Base-by-base conservation (phyloP, 2,329 filamentous ascomycete species). In the Microcyclosporella mali region DNA sequence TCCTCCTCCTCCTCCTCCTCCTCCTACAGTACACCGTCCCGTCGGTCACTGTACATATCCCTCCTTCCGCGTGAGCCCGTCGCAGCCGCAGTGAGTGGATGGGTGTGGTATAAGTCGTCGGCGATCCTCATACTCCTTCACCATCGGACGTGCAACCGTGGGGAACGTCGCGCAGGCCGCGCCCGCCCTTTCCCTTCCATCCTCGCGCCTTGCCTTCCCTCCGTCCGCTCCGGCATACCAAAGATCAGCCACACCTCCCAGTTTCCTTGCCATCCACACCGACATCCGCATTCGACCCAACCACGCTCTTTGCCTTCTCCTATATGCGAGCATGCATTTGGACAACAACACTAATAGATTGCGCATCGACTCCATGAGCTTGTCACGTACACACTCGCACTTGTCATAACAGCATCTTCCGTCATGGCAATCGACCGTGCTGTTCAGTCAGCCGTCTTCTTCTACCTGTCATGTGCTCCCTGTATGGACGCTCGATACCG, bases 371-470 rank as follows among this genome's bases (percentile, higher is more conserved):
- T 28, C 37, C 30, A 49, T 46, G 43, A 44, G 10, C 35, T 46
- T 34, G 47, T 44, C 41, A 41, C 21, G 35, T 16, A 33, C 11
- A 27, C 16, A 9, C 21, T 21, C 17, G 21, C 29, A 11, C 30
- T 37, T 31, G 37, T 30, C 30, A 40, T 38, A 40, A 41, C 17
- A 37, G 28, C 9, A 10, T 17, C 40, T 9, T n/a, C 19, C 19
- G 44, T 40, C 45, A 62, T 65, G 62, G 58, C 62, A 7, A 40
- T 65, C 18, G 57, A 60, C 41, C 66, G 69, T 47, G 71, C 71
- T 57, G 70, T 87, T 25, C 85, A 87, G 65, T 88, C 84, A 40
- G 83, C 82, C 52, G 69, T 86, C 62, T 89, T 88, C 71, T 88
- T 86, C 70, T 74, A 87, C 53, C 69, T 84, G 46, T 84, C 84